Evolutionary conservation across 2,329 filamentous ascomycete genomes (phyloP).

Genomic region (Pseudocercospora fuligena): DNA sequence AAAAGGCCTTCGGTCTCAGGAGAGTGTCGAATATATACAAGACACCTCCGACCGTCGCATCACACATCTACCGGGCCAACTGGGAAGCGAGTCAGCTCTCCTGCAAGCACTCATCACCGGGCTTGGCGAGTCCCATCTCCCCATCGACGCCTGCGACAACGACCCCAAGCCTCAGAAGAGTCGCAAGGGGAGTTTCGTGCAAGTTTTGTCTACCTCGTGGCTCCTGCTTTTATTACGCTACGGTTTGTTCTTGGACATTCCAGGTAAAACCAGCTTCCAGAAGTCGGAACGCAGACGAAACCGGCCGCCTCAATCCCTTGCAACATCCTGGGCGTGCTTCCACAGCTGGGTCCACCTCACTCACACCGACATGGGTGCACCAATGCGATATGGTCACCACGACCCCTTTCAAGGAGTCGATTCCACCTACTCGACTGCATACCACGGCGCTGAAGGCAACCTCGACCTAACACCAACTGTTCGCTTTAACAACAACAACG

Average conservation of each 20-base stretch:
- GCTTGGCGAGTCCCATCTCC: background rate
- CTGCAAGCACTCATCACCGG: background rate
- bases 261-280: constrained; percentile 2
- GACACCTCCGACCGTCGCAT: background rate
- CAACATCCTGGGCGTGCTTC: constrained; percentile 11
- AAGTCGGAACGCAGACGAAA: background rate
- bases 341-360: constrained; percentile 8
- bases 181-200: background rate
- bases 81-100: constrained; percentile 4
- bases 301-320: constrained; percentile 11
- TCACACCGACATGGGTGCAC: constrained; percentile 19
- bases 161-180: background rate
- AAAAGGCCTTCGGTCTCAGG: constrained; percentile 1
- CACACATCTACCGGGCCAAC: background rate
- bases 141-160: background rate
- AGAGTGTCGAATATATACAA: constrained; percentile 10
- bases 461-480: constrained; percentile 25
- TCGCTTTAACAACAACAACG: constrained; percentile 19
- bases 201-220: background rate
- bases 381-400: constrained; percentile 11
- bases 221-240: background rate
- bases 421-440: constrained; percentile 27
- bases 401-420: constrained; percentile 18
- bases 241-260: constrained; percentile 2
- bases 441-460: constrained; percentile 31